phyloP scores from a whole-genome alignment of 2,329 filamentous ascomycete species.

The Teratosphaeria pseudoeucalypti region DNA sequence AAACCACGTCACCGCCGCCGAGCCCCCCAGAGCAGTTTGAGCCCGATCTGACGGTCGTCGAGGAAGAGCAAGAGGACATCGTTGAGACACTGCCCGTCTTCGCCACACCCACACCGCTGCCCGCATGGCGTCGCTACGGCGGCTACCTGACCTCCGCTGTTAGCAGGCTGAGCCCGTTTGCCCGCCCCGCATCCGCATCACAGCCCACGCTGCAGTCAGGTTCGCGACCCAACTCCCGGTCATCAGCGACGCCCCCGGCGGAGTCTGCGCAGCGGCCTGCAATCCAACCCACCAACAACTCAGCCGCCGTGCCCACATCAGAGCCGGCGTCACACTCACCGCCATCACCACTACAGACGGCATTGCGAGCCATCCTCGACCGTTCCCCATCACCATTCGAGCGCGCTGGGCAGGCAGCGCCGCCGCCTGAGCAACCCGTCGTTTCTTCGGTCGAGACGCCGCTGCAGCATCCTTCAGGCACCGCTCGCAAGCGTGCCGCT shows the following conservation, averaged over 20 bases:
- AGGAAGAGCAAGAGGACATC: not conserved
- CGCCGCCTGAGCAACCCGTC: not conserved
- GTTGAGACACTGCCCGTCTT: not conserved
- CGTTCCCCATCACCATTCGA: not conserved
- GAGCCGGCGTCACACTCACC: not conserved
- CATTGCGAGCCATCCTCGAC: not conserved
- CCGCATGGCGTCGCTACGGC: constrained; percentile 5
- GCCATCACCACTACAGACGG: not conserved
- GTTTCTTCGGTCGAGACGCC: not conserved
- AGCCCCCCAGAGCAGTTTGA: not conserved
- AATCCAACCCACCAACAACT: not conserved
- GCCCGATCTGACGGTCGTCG: not conserved
- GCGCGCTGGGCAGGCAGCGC: not conserved
- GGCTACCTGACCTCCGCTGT: constrained; percentile 1
- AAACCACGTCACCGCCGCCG: not conserved
- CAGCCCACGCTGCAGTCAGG: not conserved
- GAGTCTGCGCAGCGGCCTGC: constrained; percentile 2
- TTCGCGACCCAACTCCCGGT: not conserved
- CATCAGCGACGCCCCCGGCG: not conserved
- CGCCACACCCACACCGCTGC: not conserved
- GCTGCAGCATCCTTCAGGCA: not conserved
- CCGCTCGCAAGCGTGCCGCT: not conserved
- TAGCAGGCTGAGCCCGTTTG: constrained; percentile 3
- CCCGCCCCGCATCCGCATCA: not conserved
- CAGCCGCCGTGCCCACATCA: constrained; percentile 1